Evolutionary conservation across 75 land plant species (phyloP), one percentile per base, ranked within the genome.

Genomic region (Adiantum capillusveneris): DNA sequence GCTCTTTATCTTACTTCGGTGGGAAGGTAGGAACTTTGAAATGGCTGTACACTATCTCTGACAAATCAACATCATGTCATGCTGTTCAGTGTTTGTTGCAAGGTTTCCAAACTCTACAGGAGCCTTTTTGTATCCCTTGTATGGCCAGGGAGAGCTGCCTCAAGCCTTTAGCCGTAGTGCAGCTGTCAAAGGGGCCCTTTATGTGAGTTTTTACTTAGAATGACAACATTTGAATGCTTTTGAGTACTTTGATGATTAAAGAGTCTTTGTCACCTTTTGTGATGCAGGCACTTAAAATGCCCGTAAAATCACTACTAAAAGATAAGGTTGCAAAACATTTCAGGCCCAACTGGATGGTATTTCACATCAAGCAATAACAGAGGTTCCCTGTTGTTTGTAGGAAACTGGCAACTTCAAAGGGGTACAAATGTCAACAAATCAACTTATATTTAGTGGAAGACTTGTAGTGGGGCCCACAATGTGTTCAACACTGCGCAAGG

Each of bases 121-220:
- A n/a, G 86, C 91, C 52, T 81, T 94, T 63, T 53, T 94, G 29
- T 89, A 84, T 73, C 90, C 99, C 2, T 65, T 90, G 25, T 94
- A 94, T 76, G 96, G 96, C 11, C 99, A 86, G 60, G 90, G 91
- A 55, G 98, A 94, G 58, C 65, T 94, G 58, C 79, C 91, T 25
- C 98, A 89, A 60, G 90, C 96, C 13, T 94, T 94, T 64, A 84
- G 96, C 37, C 90, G 98, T 12, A 71, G 82, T 63, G 98, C 98
- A 65, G 98, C 96, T 58, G 96, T 94, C 24, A 81, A 84, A 72
- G 98, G 96, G 26, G 82, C 90, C 59, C 50, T 89, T 26, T 81
- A 94, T 77, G 98, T 94, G 77, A 67, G 98, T 72, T 28, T 58
- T 24, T 25, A 2, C n/a, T n/a, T n/a, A n/a, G n/a, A n/a, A n/a